Conservation (phyloP, 2,329 filamentous ascomycete species). For the Didymella lethalis region DNA sequence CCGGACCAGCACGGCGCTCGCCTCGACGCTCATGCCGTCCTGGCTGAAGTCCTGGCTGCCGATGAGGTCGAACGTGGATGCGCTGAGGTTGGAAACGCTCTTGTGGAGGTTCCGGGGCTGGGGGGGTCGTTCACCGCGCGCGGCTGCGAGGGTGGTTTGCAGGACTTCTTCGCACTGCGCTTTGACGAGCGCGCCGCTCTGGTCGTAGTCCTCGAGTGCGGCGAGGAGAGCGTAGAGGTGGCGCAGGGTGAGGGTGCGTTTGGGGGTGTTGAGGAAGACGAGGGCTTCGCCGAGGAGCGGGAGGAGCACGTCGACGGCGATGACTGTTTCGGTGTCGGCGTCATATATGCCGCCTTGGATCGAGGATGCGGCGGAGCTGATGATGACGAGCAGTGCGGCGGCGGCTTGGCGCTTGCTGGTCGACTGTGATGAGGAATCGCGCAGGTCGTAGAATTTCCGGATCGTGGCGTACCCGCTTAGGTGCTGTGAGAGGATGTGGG, state of each 20-base stretch:
- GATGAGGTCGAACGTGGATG: slow-evolving; percentile 71
- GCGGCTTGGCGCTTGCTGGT: slow-evolving; percentile 75
- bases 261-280: slow-evolving; percentile 73
- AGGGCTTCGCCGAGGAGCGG: slow-evolving; percentile 84
- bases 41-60: slow-evolving; percentile 72
- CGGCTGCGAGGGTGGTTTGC: slow-evolving; percentile 74
- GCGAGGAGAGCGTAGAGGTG: slow-evolving; percentile 80
- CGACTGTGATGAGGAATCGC: slow-evolving; percentile 68
- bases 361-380: slow-evolving; percentile 85
- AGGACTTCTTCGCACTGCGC: slow-evolving; percentile 80
- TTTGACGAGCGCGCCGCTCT: slow-evolving; percentile 76
- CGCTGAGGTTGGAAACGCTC: slow-evolving; percentile 60
- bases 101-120: slow-evolving; percentile 62
- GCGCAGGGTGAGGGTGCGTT: slow-evolving; percentile 68
- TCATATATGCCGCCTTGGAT: slow-evolving; percentile 93
- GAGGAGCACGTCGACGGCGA: slow-evolving; percentile 86
- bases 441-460: slow-evolving; percentile 87
- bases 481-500: slow-evolving; percentile 81
- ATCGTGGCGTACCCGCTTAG: slow-evolving; percentile 92
- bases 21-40: slow-evolving; percentile 44
- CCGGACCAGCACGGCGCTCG: slow-evolving; percentile 59
- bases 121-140: slow-evolving; percentile 56
- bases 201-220: slow-evolving; percentile 80
- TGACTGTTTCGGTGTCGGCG: slow-evolving; percentile 77
- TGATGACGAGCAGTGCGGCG: slow-evolving; percentile 78